A percentile compares a stretch with the other conserved stretches of the same genome.
Conservation (phyloP, 176 grass and related monocot genomes). For the Eremochloa ophiuroides region DNA sequence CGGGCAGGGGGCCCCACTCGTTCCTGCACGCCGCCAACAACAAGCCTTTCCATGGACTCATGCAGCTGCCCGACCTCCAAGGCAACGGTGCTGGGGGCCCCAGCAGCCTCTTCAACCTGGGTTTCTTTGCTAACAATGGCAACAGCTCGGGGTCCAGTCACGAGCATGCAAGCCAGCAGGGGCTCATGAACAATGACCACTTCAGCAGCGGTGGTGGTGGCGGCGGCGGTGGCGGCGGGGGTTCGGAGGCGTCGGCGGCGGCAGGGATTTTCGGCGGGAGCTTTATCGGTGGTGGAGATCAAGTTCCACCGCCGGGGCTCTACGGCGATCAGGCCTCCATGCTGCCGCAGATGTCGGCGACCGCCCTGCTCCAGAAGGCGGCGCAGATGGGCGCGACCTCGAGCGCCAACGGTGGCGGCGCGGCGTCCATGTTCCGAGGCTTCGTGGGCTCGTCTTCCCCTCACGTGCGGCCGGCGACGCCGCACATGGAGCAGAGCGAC, state of each 20-base stretch:
- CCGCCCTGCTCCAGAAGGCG: slow-evolving; percentile 88
- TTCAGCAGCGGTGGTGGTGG: slow-evolving; percentile 43
- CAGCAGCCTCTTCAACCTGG: slow-evolving; percentile 60
- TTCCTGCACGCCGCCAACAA: slow-evolving; percentile 85
- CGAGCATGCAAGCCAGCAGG: slow-evolving; percentile 51
- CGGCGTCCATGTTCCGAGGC: slow-evolving; percentile 45
- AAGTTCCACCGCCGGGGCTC: slow-evolving; percentile 40
- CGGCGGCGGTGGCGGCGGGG: background rate
- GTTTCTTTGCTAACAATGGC: slow-evolving; percentile 61
- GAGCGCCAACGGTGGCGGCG: slow-evolving; percentile 44
- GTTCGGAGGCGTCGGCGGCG: slow-evolving; percentile 32
- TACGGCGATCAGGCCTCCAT: slow-evolving; percentile 52
- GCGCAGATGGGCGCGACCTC: slow-evolving; percentile 90
- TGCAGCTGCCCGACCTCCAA: slow-evolving; percentile 88
- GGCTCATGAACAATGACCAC: slow-evolving; percentile 38
- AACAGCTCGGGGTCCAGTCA: slow-evolving; percentile 47
- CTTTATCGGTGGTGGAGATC: slow-evolving; percentile 48
- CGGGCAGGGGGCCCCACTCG: slow-evolving; percentile 35
- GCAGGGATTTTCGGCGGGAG: slow-evolving; percentile 61
- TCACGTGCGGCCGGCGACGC: slow-evolving; percentile 18
- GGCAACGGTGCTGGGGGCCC: slow-evolving; percentile 40
- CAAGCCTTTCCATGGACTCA: slow-evolving; percentile 86
- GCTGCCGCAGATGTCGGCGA: slow-evolving; percentile 93
- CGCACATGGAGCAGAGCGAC: slow-evolving; percentile 69
- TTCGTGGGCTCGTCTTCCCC: slow-evolving; percentile 32